These are phyloP conservation scores for Lentinula sp. DNA, from an alignment of 768 basidiomycete genomes.

Conservation along the genomic window DNA sequence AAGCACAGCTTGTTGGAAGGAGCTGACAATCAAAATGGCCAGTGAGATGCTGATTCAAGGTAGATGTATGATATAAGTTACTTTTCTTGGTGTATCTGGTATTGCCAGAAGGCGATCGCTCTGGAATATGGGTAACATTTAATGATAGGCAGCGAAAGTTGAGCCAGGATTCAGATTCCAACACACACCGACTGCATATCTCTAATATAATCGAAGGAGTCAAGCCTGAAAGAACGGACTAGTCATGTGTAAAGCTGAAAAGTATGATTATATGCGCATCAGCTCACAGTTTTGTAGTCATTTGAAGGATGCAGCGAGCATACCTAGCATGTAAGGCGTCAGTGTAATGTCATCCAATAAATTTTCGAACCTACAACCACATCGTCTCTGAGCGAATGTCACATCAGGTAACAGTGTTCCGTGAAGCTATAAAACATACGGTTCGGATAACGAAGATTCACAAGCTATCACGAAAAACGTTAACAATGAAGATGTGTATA, in stretches of 20 bases:
- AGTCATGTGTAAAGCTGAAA: constrained; percentile 6
- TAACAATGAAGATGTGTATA: background rate
- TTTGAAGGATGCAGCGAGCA: constrained; percentile 82
- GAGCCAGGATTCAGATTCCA: background rate
- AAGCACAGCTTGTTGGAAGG: constrained; percentile 80
- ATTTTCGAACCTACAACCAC: constrained; percentile 43
- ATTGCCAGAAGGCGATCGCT: constrained; percentile 88
- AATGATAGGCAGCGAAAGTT: background rate
- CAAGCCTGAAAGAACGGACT: constrained; percentile 84
- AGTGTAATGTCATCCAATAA: background rate
- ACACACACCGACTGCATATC: constrained; percentile 65
- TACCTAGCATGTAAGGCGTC: constrained; percentile 35
- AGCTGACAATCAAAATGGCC: constrained; percentile 31
- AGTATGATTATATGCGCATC: constrained; percentile 27
- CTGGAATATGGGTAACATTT: constrained; percentile 24
- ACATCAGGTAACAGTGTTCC: background rate
- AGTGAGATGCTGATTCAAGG: background rate
- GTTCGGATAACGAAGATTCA: constrained; percentile 73
- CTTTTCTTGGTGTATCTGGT: constrained; percentile 86
- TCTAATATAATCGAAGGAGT: constrained; percentile 72
- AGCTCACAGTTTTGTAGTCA: constrained; percentile 80
- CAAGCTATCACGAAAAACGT: constrained; percentile 46
- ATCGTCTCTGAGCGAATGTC: constrained; percentile 38
- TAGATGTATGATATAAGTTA: constrained; percentile 19
- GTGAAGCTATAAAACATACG: constrained; percentile 36